Percentiles rank a stretch among this genome's conserved stretches.
phyloP scores from a whole-genome alignment of 23 red algal species.

The Gracilaria domingensis region DNA sequence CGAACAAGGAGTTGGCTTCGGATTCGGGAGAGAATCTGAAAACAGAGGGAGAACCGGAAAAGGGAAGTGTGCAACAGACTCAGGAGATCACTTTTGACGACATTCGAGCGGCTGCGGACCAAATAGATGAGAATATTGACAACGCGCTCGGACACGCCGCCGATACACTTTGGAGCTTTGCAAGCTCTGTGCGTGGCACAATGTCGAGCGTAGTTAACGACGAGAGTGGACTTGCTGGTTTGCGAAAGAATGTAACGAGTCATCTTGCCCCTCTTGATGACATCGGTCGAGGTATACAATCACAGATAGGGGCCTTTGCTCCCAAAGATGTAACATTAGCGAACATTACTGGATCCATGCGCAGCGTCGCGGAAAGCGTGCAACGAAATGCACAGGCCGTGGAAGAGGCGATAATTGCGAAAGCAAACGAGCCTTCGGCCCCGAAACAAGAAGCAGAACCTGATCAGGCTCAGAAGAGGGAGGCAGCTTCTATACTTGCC shows the following conservation, averaged over 20 bases:
- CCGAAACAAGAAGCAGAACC: background rate
- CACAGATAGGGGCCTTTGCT: conserved; percentile 48
- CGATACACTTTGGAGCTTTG: conserved; percentile 67
- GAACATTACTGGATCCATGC: conserved; percentile 62
- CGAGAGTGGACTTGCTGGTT: conserved; percentile 12
- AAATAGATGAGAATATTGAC: conserved; percentile 67
- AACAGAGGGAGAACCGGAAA: background rate
- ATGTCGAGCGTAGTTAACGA: conserved; percentile 50
- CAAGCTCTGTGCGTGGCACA: conserved; percentile 44
- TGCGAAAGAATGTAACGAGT: conserved; percentile 65
- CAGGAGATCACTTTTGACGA: background rate
- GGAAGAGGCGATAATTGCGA: conserved; percentile 56
- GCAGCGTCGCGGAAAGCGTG: conserved; percentile 47
- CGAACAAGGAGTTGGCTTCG: background rate
- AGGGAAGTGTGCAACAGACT: background rate
- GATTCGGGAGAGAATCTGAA: background rate
- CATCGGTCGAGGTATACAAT: conserved; percentile 41
- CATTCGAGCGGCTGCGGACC: conserved; percentile 41
- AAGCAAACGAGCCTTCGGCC: conserved; percentile 34
- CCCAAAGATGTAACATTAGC: conserved; percentile 53
- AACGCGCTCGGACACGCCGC: conserved; percentile 57
- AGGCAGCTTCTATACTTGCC: conserved; percentile 2
- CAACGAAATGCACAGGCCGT: conserved; percentile 67
- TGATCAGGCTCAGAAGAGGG: background rate
- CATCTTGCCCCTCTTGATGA: conserved; percentile 55